These are phyloP conservation scores for Vickermania ingenoplastis DNA, from an alignment of 208 protist species.

Conservation along the genomic window DNA sequence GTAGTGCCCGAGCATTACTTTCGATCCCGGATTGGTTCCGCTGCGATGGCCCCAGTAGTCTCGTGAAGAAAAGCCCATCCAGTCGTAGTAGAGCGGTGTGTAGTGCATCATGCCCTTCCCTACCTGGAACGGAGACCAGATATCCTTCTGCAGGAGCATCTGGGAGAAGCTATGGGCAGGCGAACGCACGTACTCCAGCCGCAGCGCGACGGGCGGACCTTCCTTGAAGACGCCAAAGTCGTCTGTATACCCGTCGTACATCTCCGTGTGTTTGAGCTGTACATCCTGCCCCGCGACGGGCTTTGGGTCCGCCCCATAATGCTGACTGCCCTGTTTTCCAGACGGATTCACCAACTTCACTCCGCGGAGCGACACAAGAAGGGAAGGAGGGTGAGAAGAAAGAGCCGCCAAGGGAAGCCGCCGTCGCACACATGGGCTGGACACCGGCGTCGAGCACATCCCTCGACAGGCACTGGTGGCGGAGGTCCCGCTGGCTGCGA, in stretches of 20 bases:
- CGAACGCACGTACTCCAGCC: conserved; percentile 85
- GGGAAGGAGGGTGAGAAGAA: conserved; percentile 6
- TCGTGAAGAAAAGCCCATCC: conserved; percentile 73
- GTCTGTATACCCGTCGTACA: conserved; percentile 91
- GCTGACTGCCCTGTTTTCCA: conserved; percentile 73
- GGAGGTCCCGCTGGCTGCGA: neutral
- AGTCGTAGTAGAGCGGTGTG: conserved; percentile 89
- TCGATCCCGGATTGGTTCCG: conserved; percentile 82
- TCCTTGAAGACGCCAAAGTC: conserved; percentile 91
- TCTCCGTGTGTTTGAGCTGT: conserved; percentile 85
- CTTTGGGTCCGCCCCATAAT: conserved; percentile 80
- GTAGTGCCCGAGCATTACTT: conserved; percentile 80
- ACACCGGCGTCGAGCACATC: no score
- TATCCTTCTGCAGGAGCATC: conserved; percentile 75
- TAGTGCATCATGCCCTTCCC: conserved; percentile 77
- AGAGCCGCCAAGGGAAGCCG: neutral
- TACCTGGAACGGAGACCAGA: conserved; percentile 90
- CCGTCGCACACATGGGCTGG: no score
- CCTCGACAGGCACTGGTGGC: no score
- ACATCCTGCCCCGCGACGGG: conserved; percentile 82
- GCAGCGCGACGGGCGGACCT: conserved; percentile 74
- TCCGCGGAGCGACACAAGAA: neutral
- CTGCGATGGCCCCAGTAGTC: conserved; percentile 87
- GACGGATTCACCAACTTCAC: conserved; percentile 80
- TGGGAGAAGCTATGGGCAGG: conserved; percentile 80